Evolutionary conservation across 495 filamentous ascomycete species (phyloP).

Genomic region (Aspergillus haitiensis): DNA sequence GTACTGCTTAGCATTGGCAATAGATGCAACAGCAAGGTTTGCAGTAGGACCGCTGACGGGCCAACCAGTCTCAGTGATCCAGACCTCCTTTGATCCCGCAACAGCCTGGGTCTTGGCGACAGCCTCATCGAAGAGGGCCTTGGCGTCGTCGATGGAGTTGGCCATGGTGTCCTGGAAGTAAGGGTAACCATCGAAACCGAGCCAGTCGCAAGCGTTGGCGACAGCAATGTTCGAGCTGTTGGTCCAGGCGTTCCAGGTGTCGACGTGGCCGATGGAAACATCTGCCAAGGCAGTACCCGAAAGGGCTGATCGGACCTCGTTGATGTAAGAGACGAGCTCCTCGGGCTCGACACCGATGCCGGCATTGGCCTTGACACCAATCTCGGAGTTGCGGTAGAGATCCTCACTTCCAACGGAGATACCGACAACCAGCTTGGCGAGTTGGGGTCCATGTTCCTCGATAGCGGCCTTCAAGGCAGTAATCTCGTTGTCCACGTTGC

Average conservation of each 20-base stretch:
- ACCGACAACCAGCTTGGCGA: conserved; percentile 68
- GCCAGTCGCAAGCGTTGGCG: conserved; percentile 67
- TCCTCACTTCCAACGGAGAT: conserved; percentile 93
- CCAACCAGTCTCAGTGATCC: conserved; percentile 91
- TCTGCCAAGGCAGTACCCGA: conserved; percentile 54
- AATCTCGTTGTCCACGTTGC: conserved; percentile 68
- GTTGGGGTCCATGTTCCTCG: conserved; percentile 57
- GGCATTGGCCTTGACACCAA: conserved; percentile 49
- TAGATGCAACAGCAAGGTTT: conserved; percentile 61
- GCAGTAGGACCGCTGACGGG: conserved; percentile 65
- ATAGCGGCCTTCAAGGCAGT: conserved; percentile 65
- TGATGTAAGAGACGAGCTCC: conserved; percentile 64
- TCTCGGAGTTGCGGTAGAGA: conserved; percentile 75
- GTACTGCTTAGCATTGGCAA: conserved; percentile 72
- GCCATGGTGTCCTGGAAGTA: conserved; percentile 70
- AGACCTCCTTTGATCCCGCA: conserved; percentile 68
- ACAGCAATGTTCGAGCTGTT: conserved; percentile 71
- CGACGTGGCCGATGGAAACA: conserved; percentile 76
- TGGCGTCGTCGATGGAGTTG: conserved; percentile 64
- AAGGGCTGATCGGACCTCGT: conserved; percentile 59
- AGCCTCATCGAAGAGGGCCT: conserved; percentile 62
- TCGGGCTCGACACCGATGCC: conserved; percentile 61
- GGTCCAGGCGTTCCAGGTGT: conserved; percentile 88
- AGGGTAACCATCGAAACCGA: conserved; percentile 75
- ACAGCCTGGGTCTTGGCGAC: conserved; percentile 57